phyloP scores from a whole-genome alignment of 1,284 basidiomycete genomes.

The Fomitopsis pinicola region DNA sequence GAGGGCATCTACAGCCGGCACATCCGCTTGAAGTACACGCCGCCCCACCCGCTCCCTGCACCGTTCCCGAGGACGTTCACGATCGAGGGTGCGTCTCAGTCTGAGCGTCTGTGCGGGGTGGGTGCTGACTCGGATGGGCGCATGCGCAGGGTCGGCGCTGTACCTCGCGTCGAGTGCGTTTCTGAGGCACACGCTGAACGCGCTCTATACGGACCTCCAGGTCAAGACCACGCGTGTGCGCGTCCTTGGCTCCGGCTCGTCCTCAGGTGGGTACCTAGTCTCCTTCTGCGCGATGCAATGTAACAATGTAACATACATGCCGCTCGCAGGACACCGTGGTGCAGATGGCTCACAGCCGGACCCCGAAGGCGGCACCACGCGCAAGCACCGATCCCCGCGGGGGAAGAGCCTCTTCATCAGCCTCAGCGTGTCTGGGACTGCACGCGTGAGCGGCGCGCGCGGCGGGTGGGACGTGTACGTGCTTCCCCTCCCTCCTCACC shows the following conservation, averaged over 20 bases:
- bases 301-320: background rate
- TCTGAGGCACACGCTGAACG: conserved; percentile 67
- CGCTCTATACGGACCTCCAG: conserved; percentile 62
- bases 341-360: background rate
- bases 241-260: conserved; percentile 21
- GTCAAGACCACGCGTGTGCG: conserved; percentile 45
- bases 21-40: conserved; percentile 47
- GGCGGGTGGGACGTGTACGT: conserved; percentile 72
- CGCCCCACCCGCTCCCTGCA: conserved; percentile 56
- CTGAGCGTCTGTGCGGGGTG: background rate
- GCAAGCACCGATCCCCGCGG: conserved; percentile 15
- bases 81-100: conserved; percentile 52
- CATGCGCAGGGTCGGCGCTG: conserved; percentile 51
- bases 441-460: conserved; percentile 52
- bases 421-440: conserved; percentile 49
- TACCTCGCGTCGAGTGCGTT: conserved; percentile 69
- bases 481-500: background rate
- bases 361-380: conserved; percentile 15
- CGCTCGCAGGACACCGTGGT: background rate
- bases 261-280: conserved; percentile 1
- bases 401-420: conserved; percentile 56
- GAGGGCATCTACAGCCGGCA: conserved; percentile 29
- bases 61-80: conserved; percentile 66
- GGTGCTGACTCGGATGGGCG: background rate
- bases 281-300: background rate